phyloP scores from a whole-genome alignment of 108 stramenopile genomes.

The Cyclostephanos invisitatus region DNA sequence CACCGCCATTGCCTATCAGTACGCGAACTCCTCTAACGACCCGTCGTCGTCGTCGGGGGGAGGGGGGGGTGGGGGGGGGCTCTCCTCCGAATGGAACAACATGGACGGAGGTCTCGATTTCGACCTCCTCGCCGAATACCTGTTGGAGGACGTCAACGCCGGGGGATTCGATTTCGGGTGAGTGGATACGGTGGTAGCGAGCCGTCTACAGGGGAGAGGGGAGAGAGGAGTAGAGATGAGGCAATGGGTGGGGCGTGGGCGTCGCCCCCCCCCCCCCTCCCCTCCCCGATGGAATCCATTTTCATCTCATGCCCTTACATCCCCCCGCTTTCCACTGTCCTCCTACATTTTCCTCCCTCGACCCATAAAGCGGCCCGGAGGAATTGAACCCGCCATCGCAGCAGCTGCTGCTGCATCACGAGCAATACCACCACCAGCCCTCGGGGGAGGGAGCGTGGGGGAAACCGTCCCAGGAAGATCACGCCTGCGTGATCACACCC shows the following conservation, averaged over 20 bases:
- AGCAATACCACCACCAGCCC: slow-evolving; percentile 7
- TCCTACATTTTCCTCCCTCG: background rate
- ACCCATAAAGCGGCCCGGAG: slow-evolving; percentile 1
- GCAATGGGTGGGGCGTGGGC: background rate
- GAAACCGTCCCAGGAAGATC: background rate
- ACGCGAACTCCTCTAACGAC: background rate
- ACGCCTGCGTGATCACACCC: slow-evolving; percentile 40
- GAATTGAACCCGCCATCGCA: background rate
- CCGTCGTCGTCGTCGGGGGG: background rate
- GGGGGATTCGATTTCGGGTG: slow-evolving; percentile 75
- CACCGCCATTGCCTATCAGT: background rate
- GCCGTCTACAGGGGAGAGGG: background rate
- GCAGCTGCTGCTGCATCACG: slow-evolving; percentile 1
- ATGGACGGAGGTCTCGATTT: slow-evolving; percentile 68
- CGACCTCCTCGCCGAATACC: slow-evolving; percentile 84
- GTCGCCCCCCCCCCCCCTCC: background rate
- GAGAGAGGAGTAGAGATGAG: background rate
- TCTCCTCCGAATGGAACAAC: slow-evolving; percentile 2
- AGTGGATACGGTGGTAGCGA: slow-evolving; percentile 20
- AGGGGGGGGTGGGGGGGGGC: background rate
- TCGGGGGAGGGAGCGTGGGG: background rate
- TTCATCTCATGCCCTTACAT: slow-evolving; percentile 5
- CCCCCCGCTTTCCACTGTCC: background rate
- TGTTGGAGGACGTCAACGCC: slow-evolving; percentile 67
- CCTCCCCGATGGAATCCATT: background rate